These are phyloP conservation scores for Schizonepeta tenuifolia DNA, from an alignment of 257 asterid genomes.

Conservation along the genomic window DNA sequence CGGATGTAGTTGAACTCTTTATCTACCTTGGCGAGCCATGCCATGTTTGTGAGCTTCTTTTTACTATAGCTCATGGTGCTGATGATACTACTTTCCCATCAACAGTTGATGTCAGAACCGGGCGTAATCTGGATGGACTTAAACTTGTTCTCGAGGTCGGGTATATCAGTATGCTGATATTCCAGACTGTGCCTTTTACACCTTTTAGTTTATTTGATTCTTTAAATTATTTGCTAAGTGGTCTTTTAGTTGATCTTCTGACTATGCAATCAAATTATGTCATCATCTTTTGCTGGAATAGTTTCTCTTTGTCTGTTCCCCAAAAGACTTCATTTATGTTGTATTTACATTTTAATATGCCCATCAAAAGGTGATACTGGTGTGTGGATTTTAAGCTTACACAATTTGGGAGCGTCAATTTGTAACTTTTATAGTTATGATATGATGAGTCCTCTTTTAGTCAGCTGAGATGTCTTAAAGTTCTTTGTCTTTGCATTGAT, in stretches of 20 bases:
- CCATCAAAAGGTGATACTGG: slow-evolving; percentile 19
- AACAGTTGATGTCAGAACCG: slow-evolving; percentile 93
- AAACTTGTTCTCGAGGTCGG: slow-evolving; percentile 94
- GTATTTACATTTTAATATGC: slow-evolving; percentile 18
- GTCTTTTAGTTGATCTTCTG: slow-evolving; percentile 20
- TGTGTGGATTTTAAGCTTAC: slow-evolving; percentile 21
- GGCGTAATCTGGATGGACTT: slow-evolving; percentile 84
- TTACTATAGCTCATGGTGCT: slow-evolving; percentile 89
- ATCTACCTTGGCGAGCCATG: slow-evolving; percentile 95
- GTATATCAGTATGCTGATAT: slow-evolving; percentile 48
- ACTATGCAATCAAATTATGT: neutral
- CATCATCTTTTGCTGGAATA: neutral
- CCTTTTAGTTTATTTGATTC: slow-evolving; percentile 7
- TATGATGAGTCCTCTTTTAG: neutral
- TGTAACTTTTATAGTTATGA: slow-evolving; percentile 13
- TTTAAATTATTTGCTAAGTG: neutral
- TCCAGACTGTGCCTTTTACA: slow-evolving; percentile 29
- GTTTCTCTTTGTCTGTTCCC: slow-evolving; percentile 4
- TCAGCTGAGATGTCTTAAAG: slow-evolving; percentile 14
- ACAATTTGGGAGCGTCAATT: no score
- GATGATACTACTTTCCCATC: slow-evolving; percentile 97
- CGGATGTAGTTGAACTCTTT: slow-evolving; percentile 96
- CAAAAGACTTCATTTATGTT: slow-evolving; percentile 25
- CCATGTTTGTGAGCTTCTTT: slow-evolving; percentile 94
- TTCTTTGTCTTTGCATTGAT: slow-evolving; percentile 8